phyloP scores from a whole-genome alignment of 2,329 filamentous ascomycete genomes.

The Pseudomassariella vexata region DNA sequence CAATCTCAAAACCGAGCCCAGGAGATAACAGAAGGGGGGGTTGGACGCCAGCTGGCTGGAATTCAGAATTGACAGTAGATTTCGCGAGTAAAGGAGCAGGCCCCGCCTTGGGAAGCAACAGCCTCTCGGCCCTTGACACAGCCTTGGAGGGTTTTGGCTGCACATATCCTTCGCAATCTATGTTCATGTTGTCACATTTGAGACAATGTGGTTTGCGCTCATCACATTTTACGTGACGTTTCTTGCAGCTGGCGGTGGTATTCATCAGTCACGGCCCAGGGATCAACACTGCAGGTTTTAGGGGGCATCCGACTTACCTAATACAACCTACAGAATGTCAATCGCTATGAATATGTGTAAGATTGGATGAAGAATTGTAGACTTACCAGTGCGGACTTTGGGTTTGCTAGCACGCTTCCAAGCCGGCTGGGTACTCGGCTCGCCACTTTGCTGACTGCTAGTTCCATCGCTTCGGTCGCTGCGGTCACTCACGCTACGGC shows the following conservation, averaged over 20 bases:
- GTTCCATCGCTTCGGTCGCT: conserved; percentile 5
- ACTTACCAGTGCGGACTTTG: conserved; percentile 19
- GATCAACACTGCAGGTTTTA: too few species aligned
- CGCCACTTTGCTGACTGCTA: conserved; percentile 4
- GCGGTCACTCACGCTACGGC: conserved; percentile 3
- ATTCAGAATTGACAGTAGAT: conserved; percentile 3
- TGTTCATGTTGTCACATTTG: conserved; percentile 22
- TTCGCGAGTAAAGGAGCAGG: background rate
- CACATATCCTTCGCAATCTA: conserved; percentile 24
- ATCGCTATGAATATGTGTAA: background rate
- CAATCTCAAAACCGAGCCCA: conserved; percentile 13
- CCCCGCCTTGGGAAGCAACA: conserved; percentile 7
- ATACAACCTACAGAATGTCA: background rate
- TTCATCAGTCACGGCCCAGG: background rate
- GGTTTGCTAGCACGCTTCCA: conserved; percentile 19
- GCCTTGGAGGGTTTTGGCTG: conserved; percentile 11
- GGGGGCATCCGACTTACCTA: too few species aligned
- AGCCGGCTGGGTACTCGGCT: conserved; percentile 7
- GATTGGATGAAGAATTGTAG: conserved; percentile 2
- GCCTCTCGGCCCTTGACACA: conserved; percentile 10
- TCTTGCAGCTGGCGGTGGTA: conserved; percentile 14
- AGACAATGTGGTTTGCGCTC: conserved; percentile 22
- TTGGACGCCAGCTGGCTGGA: conserved; percentile 4
- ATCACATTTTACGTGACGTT: conserved; percentile 22
- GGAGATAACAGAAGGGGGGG: conserved; percentile 9